A percentile compares a stretch with the other conserved stretches of the same genome.
Evolutionary conservation across 2,329 filamentous ascomycete genomes (phyloP).

Genomic region (Elsinoe batatas): DNA sequence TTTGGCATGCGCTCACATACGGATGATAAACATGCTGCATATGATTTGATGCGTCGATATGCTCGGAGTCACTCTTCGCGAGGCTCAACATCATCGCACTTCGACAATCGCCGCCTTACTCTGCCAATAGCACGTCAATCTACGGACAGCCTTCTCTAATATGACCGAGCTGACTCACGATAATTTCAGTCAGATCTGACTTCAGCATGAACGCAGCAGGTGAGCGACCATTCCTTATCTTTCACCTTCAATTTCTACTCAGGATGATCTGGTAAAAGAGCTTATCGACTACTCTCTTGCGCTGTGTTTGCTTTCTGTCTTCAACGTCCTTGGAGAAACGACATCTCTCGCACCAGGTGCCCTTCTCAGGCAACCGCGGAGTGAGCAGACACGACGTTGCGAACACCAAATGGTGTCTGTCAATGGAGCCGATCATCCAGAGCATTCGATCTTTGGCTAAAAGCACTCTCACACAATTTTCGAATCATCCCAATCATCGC

Average conservation of each 20-base stretch:
- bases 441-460: constrained; percentile 19
- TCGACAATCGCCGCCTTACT: too few species aligned
- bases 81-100: too few species aligned
- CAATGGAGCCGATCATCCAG: constrained; percentile 22
- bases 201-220: neutral
- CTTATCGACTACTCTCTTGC: constrained; percentile 35
- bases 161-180: too few species aligned
- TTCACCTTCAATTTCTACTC: neutral
- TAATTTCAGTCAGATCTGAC: neutral
- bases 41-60: too few species aligned
- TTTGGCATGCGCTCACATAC: too few species aligned
- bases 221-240: neutral
- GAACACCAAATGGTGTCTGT: constrained; percentile 16
- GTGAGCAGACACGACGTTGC: constrained; percentile 4
- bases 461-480: constrained; percentile 22
- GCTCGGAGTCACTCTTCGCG: too few species aligned
- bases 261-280: constrained; percentile 60
- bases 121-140: too few species aligned
- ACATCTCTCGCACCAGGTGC: neutral
- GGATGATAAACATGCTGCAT: too few species aligned
- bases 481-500: neutral
- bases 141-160: too few species aligned
- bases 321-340: neutral
- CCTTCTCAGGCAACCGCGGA: neutral
- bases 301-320: constrained; percentile 6